A percentile compares a stretch with the other conserved stretches of the same genome.
Conservation (phyloP, 768 basidiomycete genomes). For the Pulveroboletus sp. region DNA sequence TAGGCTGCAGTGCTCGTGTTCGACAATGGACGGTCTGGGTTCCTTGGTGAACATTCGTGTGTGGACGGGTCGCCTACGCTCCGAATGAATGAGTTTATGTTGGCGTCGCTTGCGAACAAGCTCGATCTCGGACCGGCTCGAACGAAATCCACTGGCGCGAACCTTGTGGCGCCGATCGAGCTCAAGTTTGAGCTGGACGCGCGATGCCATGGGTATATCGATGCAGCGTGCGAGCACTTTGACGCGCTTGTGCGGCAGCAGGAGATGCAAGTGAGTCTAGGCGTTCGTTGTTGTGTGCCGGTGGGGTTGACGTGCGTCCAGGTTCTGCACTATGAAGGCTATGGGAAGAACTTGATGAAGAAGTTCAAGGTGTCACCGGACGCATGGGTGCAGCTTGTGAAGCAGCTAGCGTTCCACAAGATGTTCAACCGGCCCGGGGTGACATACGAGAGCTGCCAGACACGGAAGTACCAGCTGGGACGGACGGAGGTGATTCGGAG, state of each 20-base stretch:
- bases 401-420: slow-evolving; percentile 94
- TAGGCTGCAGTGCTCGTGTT: slow-evolving; percentile 74
- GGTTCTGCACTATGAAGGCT: slow-evolving; percentile 82
- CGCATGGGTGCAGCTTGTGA: slow-evolving; percentile 92
- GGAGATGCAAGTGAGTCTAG: slow-evolving; percentile 61
- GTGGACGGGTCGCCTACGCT: slow-evolving; percentile 96
- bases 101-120: slow-evolving; percentile 74
- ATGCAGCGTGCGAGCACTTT: slow-evolving; percentile 60
- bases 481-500: slow-evolving; percentile 93
- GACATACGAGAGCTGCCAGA: slow-evolving; percentile 93
- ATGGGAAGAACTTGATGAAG: slow-evolving; percentile 87
- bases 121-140: slow-evolving; percentile 64
- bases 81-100: slow-evolving; percentile 90
- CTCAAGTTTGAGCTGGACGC: slow-evolving; percentile 66
- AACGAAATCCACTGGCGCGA: slow-evolving; percentile 27
- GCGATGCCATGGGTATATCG: slow-evolving; percentile 47
- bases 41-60: slow-evolving; percentile 83
- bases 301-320: slow-evolving; percentile 23
- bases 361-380: slow-evolving; percentile 81
- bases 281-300: not conserved
- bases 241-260: slow-evolving; percentile 72
- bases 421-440: slow-evolving; percentile 69
- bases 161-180: slow-evolving; percentile 58
- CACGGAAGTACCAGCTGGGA: slow-evolving; percentile 84
- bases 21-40: slow-evolving; percentile 91